Percentiles rank a stretch among this genome's conserved stretches.
Evolutionary conservation across 306 rosid species (phyloP).

Genomic region (Cucumis hystrix): DNA sequence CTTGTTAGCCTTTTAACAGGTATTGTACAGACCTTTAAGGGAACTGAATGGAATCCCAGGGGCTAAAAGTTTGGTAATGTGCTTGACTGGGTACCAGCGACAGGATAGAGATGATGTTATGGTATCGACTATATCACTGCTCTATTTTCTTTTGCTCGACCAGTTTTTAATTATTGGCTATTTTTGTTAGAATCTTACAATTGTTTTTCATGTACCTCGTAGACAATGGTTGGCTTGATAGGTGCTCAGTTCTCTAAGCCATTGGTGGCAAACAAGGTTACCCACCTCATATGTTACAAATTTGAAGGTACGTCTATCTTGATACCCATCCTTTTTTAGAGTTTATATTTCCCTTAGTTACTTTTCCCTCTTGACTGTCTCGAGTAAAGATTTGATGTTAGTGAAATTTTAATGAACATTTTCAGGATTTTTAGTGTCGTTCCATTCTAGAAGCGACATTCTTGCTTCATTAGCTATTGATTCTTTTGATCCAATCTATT

Average conservation of each 20-base stretch:
- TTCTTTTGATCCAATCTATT: not conserved
- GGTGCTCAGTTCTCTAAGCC: conserved; percentile 88
- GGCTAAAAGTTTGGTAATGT: conserved; percentile 44
- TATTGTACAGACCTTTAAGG: conserved; percentile 67
- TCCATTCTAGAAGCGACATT: not conserved
- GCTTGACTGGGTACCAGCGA: conserved; percentile 89
- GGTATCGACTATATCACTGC: conserved; percentile 23
- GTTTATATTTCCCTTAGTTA: not conserved
- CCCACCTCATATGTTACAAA: conserved; percentile 93
- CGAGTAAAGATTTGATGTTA: not conserved
- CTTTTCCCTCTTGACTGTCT: not conserved
- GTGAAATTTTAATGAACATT: too few species aligned
- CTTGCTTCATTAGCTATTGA: not conserved
- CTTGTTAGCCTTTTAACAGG: conserved; percentile 30
- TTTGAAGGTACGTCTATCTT: conserved; percentile 59
- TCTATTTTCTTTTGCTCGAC: not conserved
- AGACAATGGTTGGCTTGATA: conserved; percentile 80
- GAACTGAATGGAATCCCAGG: conserved; percentile 66
- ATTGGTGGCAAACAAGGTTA: conserved; percentile 73
- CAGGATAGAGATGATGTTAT: conserved; percentile 90
- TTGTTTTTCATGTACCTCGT: conserved; percentile 5
- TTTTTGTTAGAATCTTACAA: not conserved
- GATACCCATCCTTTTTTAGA: not conserved
- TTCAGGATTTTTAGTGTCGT: not conserved
- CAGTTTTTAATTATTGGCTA: not conserved